phyloP scores from a whole-genome alignment of 129 eudicot genomes.

The Pulicaria dysenterica region DNA sequence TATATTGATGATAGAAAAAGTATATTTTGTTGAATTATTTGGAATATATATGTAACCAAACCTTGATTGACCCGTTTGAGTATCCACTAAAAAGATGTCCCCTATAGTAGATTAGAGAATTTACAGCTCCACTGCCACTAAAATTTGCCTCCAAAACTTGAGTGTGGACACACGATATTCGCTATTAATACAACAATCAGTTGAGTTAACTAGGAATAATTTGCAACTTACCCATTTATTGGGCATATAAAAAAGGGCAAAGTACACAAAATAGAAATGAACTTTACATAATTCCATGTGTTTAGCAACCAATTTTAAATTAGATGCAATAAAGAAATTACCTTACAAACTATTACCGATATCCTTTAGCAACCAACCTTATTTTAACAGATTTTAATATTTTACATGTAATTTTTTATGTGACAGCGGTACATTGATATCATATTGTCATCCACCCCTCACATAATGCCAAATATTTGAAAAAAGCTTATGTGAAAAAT shows the following conservation, averaged over 20 bases:
- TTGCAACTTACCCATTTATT: constrained; percentile 70
- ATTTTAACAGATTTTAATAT: neutral
- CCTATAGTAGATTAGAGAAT: constrained; percentile 66
- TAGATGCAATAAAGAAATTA: too few species aligned
- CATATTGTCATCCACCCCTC: neutral
- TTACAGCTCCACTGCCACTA: constrained; percentile 68
- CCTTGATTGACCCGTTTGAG: constrained; percentile 84
- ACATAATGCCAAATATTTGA: neutral
- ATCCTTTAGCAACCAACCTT: neutral
- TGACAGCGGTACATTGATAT: neutral
- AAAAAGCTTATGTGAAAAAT: neutral
- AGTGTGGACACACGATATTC: constrained; percentile 85
- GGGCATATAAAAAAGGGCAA: constrained; percentile 44
- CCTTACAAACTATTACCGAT: neutral
- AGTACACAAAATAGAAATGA: neutral
- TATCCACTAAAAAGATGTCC: constrained; percentile 80
- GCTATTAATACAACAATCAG: constrained; percentile 37
- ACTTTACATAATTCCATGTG: neutral
- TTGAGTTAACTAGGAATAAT: constrained; percentile 18
- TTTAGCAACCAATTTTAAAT: constrained; percentile 1
- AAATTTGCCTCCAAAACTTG: constrained; percentile 66
- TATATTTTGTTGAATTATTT: constrained; percentile 1
- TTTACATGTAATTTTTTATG: neutral
- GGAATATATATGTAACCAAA: constrained; percentile 9
- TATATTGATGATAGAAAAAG: neutral